Evolutionary conservation across 371 early-diverging fungal species (phyloP).

Genomic region (Rhizopus sp.): DNA sequence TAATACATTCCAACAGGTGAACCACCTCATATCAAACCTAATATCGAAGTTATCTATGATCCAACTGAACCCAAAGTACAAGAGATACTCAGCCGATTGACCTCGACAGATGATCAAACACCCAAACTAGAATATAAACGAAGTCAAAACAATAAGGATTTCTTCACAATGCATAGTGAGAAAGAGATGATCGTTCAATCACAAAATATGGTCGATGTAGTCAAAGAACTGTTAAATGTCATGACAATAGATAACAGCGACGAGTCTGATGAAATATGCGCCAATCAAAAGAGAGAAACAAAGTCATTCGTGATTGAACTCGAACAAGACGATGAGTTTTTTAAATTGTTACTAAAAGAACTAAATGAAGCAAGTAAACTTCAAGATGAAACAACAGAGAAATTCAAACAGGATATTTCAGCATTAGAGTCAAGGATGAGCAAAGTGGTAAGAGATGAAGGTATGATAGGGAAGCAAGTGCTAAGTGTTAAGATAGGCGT

Average conservation of each 20-base stretch:
- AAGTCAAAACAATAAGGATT: conserved; percentile 40
- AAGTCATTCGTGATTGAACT: conserved; percentile 57
- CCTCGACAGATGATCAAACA: conserved; percentile 3
- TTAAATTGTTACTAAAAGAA: conserved; percentile 55
- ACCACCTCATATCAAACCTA: conserved; percentile 43
- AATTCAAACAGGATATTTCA: conserved; percentile 50
- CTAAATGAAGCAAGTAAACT: conserved; percentile 42
- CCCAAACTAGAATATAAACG: conserved; percentile 36
- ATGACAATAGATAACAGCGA: conserved; percentile 14
- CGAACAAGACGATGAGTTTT: conserved; percentile 63
- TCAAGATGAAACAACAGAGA: conserved; percentile 37
- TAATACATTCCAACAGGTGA: conserved; percentile 26
- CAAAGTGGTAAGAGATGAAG: conserved; percentile 30
- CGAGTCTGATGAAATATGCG: not conserved
- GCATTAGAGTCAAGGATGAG: conserved; percentile 50
- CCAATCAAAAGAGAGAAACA: conserved; percentile 1
- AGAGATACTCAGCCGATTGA: conserved; percentile 15
- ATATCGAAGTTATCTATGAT: conserved; percentile 46
- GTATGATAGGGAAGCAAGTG: not conserved
- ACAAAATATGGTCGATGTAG: not conserved
- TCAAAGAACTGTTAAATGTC: conserved; percentile 18
- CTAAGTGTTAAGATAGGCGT: conserved; percentile 14
- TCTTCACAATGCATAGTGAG: conserved; percentile 29
- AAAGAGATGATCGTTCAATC: not conserved
- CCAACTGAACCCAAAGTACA: conserved; percentile 24